phyloP scores from a whole-genome alignment of 306 rosid genomes.

The Quercus gilva region DNA sequence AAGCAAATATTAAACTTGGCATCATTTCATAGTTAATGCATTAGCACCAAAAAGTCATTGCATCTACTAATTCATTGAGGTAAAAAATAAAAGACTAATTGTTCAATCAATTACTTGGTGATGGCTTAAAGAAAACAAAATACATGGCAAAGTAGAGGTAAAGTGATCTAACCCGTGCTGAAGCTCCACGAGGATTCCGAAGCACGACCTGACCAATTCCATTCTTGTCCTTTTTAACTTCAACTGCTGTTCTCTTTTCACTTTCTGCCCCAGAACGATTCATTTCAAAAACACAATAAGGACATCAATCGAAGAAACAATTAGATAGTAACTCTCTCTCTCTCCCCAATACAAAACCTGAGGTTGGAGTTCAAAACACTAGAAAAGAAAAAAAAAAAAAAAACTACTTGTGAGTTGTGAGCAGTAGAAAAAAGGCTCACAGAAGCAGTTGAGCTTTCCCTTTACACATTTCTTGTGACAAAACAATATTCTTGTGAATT shows the following conservation, averaged over 20 bases:
- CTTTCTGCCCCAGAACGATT: conserved; percentile 37
- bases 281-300: conserved; percentile 39
- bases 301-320: conserved; percentile 27
- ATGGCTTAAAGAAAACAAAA: background rate
- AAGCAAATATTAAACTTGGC: background rate
- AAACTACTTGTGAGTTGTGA: background rate
- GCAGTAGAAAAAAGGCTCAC: conserved; percentile 15
- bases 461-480: conserved; percentile 38
- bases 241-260: conserved; percentile 35
- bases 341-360: conserved; percentile 16
- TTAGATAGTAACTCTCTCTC: conserved; percentile 19
- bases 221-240: conserved; percentile 50
- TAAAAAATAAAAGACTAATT: no score
- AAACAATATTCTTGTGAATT: conserved; percentile 42
- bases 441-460: conserved; percentile 36
- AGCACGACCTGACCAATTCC: conserved; percentile 60
- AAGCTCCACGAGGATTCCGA: conserved; percentile 64
- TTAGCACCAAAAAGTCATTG: background rate
- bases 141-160: background rate
- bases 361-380: conserved; percentile 18
- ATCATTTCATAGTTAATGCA: background rate
- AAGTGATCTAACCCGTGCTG: conserved; percentile 45
- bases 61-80: background rate
- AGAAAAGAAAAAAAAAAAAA: conserved; percentile 3
- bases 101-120: background rate